Percentiles rank a stretch among this genome's conserved stretches.
Conservation (phyloP, 75 land plant genomes). For the Ceratopteris richardii region DNA sequence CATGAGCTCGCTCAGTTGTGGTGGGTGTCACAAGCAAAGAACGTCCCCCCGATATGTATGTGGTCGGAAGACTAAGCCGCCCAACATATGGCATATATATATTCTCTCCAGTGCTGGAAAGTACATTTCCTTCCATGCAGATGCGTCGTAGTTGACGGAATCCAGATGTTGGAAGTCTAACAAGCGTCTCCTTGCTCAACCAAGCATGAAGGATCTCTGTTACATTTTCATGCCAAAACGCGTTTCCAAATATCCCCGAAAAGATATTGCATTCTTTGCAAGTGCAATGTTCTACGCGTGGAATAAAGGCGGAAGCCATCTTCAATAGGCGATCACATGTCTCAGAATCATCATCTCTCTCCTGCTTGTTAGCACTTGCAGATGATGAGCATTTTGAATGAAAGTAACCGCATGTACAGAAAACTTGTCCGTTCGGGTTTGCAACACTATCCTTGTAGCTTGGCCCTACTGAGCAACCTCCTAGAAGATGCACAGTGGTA, state of each 20-base stretch:
- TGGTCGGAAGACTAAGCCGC: slow-evolving; percentile 32
- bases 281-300: slow-evolving; percentile 32
- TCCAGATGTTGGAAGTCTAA: slow-evolving; percentile 29
- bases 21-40: slow-evolving; percentile 32
- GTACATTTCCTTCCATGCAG: slow-evolving; percentile 30
- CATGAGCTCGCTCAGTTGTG: slow-evolving; percentile 31
- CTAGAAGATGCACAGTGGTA: slow-evolving; percentile 46
- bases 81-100: slow-evolving; percentile 35
- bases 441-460: slow-evolving; percentile 26
- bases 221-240: slow-evolving; percentile 45
- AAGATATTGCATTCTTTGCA: slow-evolving; percentile 31
- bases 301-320: slow-evolving; percentile 18
- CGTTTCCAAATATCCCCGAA: slow-evolving; percentile 40
- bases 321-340: slow-evolving; percentile 24
- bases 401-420: not conserved
- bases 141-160: slow-evolving; percentile 43
- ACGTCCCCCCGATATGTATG: slow-evolving; percentile 39
- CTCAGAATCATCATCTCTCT: not conserved
- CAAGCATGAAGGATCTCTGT: slow-evolving; percentile 28
- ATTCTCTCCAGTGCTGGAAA: slow-evolving; percentile 29
- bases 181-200: slow-evolving; percentile 26
- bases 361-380: not conserved
- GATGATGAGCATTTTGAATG: too few relatives aligned
- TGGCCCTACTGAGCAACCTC: slow-evolving; percentile 37
- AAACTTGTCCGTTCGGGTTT: slow-evolving; percentile 41